Conservation (phyloP, 257 asterid species). For the Plantago ovata region DNA sequence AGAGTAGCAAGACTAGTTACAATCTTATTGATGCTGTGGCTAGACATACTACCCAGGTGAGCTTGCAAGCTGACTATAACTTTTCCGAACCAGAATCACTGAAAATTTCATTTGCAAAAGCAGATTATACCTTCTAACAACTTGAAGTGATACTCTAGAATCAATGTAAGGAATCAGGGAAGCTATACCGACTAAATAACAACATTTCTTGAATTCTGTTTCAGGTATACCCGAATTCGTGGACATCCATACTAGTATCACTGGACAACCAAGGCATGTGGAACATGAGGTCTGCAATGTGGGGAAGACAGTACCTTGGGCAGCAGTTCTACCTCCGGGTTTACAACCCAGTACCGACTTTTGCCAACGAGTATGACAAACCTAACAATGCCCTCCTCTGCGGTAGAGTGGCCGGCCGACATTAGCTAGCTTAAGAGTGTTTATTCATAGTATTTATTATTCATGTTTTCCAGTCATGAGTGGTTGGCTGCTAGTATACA, state of each 20-base stretch:
- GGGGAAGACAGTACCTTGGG: conserved; percentile 93
- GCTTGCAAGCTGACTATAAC: not conserved
- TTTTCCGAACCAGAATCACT: not conserved
- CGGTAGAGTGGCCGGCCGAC: conserved; percentile 71
- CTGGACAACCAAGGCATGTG: conserved; percentile 99
- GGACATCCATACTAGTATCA: conserved; percentile 79
- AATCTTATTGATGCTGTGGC: conserved; percentile 85
- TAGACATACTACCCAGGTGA: conserved; percentile 90
- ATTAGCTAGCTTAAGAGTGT: conserved; percentile 20
- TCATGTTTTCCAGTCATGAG: conserved; percentile 43
- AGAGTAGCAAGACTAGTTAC: conserved; percentile 53
- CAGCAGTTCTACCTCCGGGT: conserved; percentile 85
- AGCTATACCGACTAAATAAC: too few relatives aligned
- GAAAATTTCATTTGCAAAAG: too few relatives aligned
- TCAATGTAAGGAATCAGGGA: too few relatives aligned
- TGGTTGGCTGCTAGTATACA: conserved; percentile 50
- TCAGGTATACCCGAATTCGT: conserved; percentile 87
- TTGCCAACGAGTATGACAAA: conserved; percentile 65
- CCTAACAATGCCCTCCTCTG: conserved; percentile 79
- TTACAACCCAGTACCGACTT: conserved; percentile 45
- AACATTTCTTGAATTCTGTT: not conserved
- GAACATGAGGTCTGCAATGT: conserved; percentile 88
- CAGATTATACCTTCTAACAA: too few relatives aligned
- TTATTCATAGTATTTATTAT: conserved; percentile 8
- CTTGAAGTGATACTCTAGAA: too few relatives aligned